Percentiles rank a stretch among this genome's conserved stretches.
phyloP scores from a whole-genome alignment of 345 rosid genomes.

The Noccaea caerulescens region DNA sequence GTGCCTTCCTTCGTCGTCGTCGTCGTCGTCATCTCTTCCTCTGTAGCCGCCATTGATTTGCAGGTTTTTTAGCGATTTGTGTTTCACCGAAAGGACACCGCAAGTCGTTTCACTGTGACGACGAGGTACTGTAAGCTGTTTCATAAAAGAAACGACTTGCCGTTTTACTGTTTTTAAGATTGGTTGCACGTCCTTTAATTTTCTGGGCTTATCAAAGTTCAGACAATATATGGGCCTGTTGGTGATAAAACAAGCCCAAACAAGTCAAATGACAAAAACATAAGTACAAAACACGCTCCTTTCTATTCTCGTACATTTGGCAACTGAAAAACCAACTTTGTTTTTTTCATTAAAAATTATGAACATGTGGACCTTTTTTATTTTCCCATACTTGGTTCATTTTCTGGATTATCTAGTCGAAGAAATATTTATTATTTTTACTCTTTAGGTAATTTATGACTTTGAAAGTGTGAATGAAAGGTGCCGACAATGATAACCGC shows the following conservation, averaged over 20 bases:
- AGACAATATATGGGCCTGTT: constrained; percentile 14
- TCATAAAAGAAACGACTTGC: constrained; percentile 4
- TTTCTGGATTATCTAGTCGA: constrained; percentile 10
- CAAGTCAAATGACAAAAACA: neutral
- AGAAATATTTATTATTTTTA: neutral
- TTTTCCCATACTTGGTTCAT: neutral
- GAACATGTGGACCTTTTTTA: neutral
- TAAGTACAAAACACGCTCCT: neutral
- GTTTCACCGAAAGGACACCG: constrained; percentile 8
- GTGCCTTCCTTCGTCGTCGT: constrained; percentile 60
- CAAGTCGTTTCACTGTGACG: constrained; percentile 27
- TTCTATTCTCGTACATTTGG: neutral
- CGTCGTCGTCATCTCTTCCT: constrained; percentile 33
- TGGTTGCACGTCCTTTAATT: constrained; percentile 25
- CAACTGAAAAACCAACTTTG: neutral
- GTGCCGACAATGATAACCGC: constrained; percentile 43
- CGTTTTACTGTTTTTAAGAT: constrained; percentile 22
- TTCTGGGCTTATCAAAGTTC: neutral
- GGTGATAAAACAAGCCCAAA: neutral
- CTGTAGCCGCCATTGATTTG: constrained; percentile 42
- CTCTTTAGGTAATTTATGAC: constrained; percentile 12
- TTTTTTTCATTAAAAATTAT: neutral
- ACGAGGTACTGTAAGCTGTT: constrained; percentile 2
- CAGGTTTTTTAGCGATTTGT: constrained; percentile 22
- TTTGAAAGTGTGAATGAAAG: neutral